Base-by-base conservation (phyloP, 2,329 filamentous ascomycete species). In the Microdochium nivale region DNA sequence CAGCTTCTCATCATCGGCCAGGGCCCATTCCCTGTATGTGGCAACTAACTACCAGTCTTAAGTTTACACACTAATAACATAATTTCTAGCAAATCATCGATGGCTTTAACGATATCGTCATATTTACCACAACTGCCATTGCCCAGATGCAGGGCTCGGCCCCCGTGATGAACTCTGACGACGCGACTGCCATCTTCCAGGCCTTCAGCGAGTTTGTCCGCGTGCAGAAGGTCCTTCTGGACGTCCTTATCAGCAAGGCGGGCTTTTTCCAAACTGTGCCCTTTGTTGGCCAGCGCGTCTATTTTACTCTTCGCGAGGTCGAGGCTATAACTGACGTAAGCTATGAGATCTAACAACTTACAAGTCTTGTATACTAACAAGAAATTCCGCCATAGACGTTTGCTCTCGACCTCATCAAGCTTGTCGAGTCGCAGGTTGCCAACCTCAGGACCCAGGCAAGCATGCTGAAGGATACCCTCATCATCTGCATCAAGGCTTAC, bases 201-300 rank as follows among this genome's bases (percentile, higher is more conserved):
- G 59, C 65, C 4, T 66, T 66, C 55, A 57, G 57, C 40, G 46
- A 62, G 52, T 68, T 69, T 21, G 62, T 63, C 21, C 10, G 48
- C 5, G 57, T 65, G 8, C 65, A 69, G 27, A 62, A 68, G 53
- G 48, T n/a, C 1, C 56, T 67, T 9, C 58, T 69, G 14, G 65
- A 65, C 27, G 65, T 65, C 27, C 53, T 70, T 3, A 69, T 68
- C 51, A 63, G 62, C 48, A 70, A 68, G 55, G 56, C 65, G 19
- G 63, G 63, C 2, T 46, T 68, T 4, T 54, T 67, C 48, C 49
- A 11, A 0, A 51, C 51, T 0, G 49, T 67, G 3, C 65, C 63
- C 2, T 27, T 68, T 25, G 52, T 68, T 24, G 66, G 64, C 2
- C 11, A 16, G 4, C 63, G 65, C 0, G 52, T 69, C 4, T 58